These are phyloP conservation scores for Penicillium glabrum DNA, from an alignment of 2,329 filamentous ascomycete species.

Conservation along the genomic window DNA sequence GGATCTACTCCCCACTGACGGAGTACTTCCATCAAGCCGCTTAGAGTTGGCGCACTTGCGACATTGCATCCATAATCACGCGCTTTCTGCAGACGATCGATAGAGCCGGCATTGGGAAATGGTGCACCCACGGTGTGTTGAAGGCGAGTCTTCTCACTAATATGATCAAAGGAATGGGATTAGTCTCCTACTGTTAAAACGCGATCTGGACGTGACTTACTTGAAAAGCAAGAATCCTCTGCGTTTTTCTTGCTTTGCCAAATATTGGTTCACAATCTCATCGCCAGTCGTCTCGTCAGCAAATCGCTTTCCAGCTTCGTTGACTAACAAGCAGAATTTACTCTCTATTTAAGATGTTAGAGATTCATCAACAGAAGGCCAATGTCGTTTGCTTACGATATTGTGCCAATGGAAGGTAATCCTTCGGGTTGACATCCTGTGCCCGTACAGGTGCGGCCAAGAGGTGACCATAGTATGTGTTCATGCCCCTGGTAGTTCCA, in stretches of 20 bases:
- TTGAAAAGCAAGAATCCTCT: conserved; percentile 27
- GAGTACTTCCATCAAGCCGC: conserved; percentile 16
- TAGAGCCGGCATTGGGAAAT: conserved; percentile 26
- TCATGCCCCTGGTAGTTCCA: conserved; percentile 26
- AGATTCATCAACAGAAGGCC: background rate
- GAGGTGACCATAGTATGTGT: conserved; percentile 29
- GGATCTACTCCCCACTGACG: conserved; percentile 23
- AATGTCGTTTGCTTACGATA: conserved; percentile 18
- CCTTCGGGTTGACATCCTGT: conserved; percentile 22
- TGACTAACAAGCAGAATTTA: conserved; percentile 25
- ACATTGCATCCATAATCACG: conserved; percentile 27
- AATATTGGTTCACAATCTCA: conserved; percentile 29
- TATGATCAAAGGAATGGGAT: background rate
- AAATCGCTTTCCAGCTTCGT: conserved; percentile 23
- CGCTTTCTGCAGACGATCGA: conserved; percentile 28
- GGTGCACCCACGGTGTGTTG: conserved; percentile 22
- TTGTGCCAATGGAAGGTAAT: conserved; percentile 26
- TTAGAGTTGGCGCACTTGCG: conserved; percentile 17
- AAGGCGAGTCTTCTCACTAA: conserved; percentile 22
- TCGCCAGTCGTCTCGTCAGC: conserved; percentile 27
- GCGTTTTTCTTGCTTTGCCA: conserved; percentile 27
- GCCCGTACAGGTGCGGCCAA: conserved; percentile 24
- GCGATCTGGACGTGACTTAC: conserved; percentile 4
- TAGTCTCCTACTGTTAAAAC: background rate
- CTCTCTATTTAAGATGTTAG: conserved; percentile 16